These are phyloP conservation scores for Xerocomus amazonicus DNA, from an alignment of 1,284 basidiomycete genomes.

Conservation along the genomic window DNA sequence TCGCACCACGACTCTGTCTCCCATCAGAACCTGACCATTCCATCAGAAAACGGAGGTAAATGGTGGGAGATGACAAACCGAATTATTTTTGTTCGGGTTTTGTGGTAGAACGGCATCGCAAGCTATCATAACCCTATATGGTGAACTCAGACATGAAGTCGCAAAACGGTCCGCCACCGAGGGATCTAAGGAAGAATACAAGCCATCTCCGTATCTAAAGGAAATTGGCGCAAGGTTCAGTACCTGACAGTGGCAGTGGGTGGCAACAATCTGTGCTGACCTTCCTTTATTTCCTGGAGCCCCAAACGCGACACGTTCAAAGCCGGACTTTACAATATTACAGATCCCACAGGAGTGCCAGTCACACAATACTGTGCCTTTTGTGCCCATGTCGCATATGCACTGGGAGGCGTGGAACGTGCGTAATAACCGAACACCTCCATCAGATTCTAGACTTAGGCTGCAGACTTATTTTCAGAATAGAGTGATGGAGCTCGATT, in stretches of 20 bases:
- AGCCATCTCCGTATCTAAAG: conserved; percentile 49
- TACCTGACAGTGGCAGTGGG: conserved; percentile 1
- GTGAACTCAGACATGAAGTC: conserved; percentile 59
- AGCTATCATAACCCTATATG: conserved; percentile 58
- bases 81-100: conserved; percentile 22
- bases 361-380: conserved; percentile 45
- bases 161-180: conserved; percentile 51
- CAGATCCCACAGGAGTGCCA: conserved; percentile 63
- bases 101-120: conserved; percentile 50
- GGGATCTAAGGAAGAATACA: conserved; percentile 58
- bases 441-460: conserved; percentile 29
- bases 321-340: conserved; percentile 50
- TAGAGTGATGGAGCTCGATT: conserved; percentile 15
- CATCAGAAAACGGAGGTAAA: conserved; percentile 30
- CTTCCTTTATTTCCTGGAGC: conserved; percentile 47
- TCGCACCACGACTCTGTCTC: conserved; percentile 32
- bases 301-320: conserved; percentile 54
- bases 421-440: conserved; percentile 42
- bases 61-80: conserved; percentile 28
- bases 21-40: conserved; percentile 30
- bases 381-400: conserved; percentile 60
- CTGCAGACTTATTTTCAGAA: conserved; percentile 17
- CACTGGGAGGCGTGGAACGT: conserved; percentile 61
- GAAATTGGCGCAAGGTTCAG: conserved; percentile 1
- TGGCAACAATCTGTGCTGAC: conserved; percentile 31